Conservation (phyloP, 2,329 filamentous ascomycete species). For the Clarireedia paspali region DNA sequence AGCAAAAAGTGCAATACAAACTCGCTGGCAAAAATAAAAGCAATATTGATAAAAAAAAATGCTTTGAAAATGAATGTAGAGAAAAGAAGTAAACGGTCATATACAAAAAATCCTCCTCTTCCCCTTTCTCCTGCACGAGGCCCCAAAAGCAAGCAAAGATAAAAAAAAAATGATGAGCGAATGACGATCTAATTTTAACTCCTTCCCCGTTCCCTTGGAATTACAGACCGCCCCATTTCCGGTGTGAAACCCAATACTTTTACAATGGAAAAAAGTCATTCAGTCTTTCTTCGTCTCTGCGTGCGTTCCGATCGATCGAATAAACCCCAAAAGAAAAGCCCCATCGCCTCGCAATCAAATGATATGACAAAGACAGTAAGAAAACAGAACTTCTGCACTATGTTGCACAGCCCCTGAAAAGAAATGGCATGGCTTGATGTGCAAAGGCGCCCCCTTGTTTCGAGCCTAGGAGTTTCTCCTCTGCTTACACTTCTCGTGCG, state of each 20-base stretch:
- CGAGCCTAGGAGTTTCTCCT: constrained; percentile 38
- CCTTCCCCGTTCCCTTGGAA: neutral
- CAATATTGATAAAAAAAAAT: neutral
- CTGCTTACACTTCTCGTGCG: constrained; percentile 89
- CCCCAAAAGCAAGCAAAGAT: too few relatives aligned
- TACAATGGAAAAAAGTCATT: constrained; percentile 4
- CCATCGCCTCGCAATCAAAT: neutral
- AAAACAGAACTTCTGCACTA: neutral
- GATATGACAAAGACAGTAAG: neutral
- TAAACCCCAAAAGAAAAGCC: too few relatives aligned
- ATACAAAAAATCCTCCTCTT: neutral
- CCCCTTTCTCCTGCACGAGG: too few relatives aligned
- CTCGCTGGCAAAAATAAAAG: neutral
- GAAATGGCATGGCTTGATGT: neutral
- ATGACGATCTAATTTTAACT: constrained; percentile 6
- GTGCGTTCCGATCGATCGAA: neutral
- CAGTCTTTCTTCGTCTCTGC: constrained; percentile 1
- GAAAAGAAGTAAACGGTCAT: constrained; percentile 2
- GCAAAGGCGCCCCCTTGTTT: neutral
- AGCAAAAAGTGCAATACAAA: neutral
- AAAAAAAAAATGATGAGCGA: neutral
- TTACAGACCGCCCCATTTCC: neutral
- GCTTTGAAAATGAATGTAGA: neutral
- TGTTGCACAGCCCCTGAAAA: neutral
- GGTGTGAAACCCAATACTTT: neutral